Base-by-base conservation (phyloP, 164 flowering plant species). In the Magnolia changhungtana region DNA sequence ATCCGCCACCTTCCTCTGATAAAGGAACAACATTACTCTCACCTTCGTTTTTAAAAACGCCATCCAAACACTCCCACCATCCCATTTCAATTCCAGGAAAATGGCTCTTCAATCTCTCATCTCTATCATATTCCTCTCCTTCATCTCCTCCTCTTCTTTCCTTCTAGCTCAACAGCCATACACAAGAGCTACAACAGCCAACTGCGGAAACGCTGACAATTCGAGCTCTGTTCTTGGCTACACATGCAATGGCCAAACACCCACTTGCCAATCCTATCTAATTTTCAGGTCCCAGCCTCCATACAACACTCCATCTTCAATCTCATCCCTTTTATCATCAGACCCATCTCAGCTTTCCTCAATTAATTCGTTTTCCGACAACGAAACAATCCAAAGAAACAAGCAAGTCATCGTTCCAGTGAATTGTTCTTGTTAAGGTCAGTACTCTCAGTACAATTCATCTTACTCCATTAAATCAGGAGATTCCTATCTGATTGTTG, bases 351-450 rank as follows among this genome's bases (percentile, higher is more conserved):
- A 85, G 76, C 75, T 94, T 23, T 74, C 95, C 20, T 75, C 31
- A 9, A 75, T 88, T 14, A 94, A 93, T 75, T 78, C 88, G n/a
- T 89, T 83, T 75, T 74, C 89, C 0, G 75, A 20, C n/a, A 71
- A 51, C 27, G 63, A 79, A 31, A 75, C 78, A 1, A 87, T 93
- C 10, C 76, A 74, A 7, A 81, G 82, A 1, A 78, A 84, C 76
- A 76, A 79, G 72, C 70, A 81, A 81, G 90, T 93, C 67, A 85
- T 93, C 45, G 89, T 95, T 72, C 98, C 98, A 5, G 87, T 90
- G 69, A 84, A 78, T 59, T 95, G 98, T 82, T 90, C 97, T 10
- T 89, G 95, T 73, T 84, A 92, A 50, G 94, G 94, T 75, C 51
- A 77, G 75, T 86, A 82, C 76, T 92, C 84, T 77, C 95, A 92